These are phyloP conservation scores for Pluteus cervinus DNA, from an alignment of 768 basidiomycete species.

Conservation along the genomic window DNA sequence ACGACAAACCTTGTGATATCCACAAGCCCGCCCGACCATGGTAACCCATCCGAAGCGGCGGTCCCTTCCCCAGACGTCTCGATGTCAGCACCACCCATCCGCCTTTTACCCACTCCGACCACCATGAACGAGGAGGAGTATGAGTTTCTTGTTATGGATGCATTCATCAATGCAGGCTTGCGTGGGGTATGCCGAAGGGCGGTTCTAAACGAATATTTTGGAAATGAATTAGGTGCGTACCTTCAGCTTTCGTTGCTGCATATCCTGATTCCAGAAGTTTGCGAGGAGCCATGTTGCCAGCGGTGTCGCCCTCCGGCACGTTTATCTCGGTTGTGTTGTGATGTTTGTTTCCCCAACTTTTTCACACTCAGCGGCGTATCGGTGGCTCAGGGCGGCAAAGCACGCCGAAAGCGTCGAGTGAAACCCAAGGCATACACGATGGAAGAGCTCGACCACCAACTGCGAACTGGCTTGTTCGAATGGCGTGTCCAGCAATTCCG, in stretches of 20 bases:
- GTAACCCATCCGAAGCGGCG: too few relatives aligned
- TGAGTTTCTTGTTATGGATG: constrained; percentile 13
- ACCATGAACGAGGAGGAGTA: too few relatives aligned
- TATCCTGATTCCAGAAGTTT: background rate
- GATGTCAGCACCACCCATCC: background rate
- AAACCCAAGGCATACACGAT: too few relatives aligned
- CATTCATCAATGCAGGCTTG: constrained; percentile 20
- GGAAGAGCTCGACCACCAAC: background rate
- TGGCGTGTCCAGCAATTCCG: constrained; percentile 4
- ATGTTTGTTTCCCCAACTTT: constrained; percentile 6
- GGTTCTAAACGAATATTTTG: constrained; percentile 16
- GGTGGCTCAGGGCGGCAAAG: too few relatives aligned
- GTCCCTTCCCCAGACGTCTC: too few relatives aligned
- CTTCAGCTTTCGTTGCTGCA: background rate
- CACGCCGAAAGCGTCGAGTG: too few relatives aligned
- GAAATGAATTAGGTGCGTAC: constrained; percentile 14
- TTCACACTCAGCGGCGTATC: constrained; percentile 1
- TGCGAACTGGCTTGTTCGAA: background rate
- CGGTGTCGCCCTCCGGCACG: background rate
- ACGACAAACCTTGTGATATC: too few relatives aligned
- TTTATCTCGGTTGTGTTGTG: constrained; percentile 9
- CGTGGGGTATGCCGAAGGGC: constrained; percentile 12
- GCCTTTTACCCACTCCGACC: background rate
- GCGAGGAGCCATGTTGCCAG: background rate
- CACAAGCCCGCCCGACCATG: too few relatives aligned